Evolutionary conservation across 2,329 filamentous ascomycete genomes (phyloP), one percentile per base, ranked within the genome.

Genomic region (Aureobasidium sp.): DNA sequence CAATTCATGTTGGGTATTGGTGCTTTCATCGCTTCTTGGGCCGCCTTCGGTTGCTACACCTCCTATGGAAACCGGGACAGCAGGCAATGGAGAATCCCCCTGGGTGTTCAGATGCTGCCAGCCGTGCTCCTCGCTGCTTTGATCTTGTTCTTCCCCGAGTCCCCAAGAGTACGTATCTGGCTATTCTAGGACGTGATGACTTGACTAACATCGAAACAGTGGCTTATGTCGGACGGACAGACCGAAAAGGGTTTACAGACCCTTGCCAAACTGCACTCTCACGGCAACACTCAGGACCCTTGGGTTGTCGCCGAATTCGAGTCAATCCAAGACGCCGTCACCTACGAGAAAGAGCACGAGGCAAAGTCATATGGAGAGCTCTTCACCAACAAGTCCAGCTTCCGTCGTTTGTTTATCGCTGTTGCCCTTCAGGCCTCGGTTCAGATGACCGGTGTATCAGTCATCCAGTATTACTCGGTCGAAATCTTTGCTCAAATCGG

Each of bases 1-100:
- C 89, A 92, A 67, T 91, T 92, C 69, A 92, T 92, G 88, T 71
- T 93, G 55, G 89, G 88, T 1, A 81, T 93, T 29, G 89, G 89
- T 60, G 77, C 87, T 17, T 79, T 94, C 1, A 74, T 85, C 17
- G 89, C 89, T 0, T 80, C 84, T 0, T 91, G 88, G 88, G 83
- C 88, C 50, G 84, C 84, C 0, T 93, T 85, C 63, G 89, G 74
- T 3, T 79, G 77, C 4, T 82, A 82, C 64, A 75, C 78, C 42
- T 76, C 78, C 17, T 81, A 84, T 62, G 65, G 71, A 1, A 67
- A 73, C 1, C 71, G 68, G 54, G 75, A 80, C 66, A 70, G 74
- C 65, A 77, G 76, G 11, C 82, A 84, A 69, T 85, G 84, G 85
- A 79, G 84, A 23, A 73, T 87, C 21, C 79, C 81, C 42, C 78